These are phyloP conservation scores for Blepharisma undulans DNA, from an alignment of 169 alveolate genomes.

Conservation along the genomic window DNA sequence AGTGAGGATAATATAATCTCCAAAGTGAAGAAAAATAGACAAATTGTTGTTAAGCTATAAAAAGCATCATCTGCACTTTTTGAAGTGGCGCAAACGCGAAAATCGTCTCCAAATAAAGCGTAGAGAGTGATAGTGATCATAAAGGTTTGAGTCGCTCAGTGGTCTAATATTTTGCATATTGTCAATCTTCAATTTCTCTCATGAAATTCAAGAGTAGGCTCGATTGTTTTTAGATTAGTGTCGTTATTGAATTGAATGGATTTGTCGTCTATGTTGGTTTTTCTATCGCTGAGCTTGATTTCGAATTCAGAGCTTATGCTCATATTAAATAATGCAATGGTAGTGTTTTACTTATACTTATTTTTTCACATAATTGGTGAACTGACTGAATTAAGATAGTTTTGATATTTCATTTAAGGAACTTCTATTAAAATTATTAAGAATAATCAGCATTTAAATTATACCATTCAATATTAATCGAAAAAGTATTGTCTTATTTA, in stretches of 20 bases:
- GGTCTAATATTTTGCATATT: background rate
- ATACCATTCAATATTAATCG: background rate
- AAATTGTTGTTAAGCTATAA: constrained; percentile 34
- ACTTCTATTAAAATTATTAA: too few relatives aligned
- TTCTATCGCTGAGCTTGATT: background rate
- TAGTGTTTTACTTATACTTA: background rate
- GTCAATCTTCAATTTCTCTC: background rate
- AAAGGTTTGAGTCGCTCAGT: constrained; percentile 6
- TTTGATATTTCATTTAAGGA: background rate
- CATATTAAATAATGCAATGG: background rate
- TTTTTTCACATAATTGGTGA: background rate
- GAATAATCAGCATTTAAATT: background rate
- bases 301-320: background rate
- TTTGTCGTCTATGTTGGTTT: background rate
- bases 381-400: background rate
- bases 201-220: background rate
- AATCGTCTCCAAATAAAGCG: constrained; percentile 82
- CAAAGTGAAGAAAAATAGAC: constrained; percentile 58
- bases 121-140: constrained; percentile 66
- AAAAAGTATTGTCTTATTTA: too few relatives aligned
- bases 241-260: background rate
- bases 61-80: constrained; percentile 57
- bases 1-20: constrained; percentile 67
- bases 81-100: constrained; percentile 45
- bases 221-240: background rate